These are phyloP conservation scores for Cryptococcus jaspeensis DNA, from an alignment of 1,284 basidiomycete genomes.

Conservation along the genomic window DNA sequence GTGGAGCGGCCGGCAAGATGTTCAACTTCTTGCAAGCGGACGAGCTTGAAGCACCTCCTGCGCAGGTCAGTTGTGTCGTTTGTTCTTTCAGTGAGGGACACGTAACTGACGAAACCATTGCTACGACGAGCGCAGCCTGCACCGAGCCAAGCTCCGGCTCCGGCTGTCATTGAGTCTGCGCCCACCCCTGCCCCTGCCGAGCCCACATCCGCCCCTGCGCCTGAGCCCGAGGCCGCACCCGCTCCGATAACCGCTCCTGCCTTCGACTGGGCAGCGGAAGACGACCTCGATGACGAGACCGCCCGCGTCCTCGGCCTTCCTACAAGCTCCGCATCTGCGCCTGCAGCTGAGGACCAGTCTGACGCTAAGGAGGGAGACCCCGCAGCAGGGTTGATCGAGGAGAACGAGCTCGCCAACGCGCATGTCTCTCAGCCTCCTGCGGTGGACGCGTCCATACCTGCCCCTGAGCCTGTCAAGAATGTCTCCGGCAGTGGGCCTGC, in stretches of 20 bases:
- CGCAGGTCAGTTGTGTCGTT: not conserved
- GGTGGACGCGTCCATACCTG: not conserved
- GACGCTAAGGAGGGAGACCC: constrained; percentile 5
- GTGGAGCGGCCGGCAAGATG: constrained; percentile 3
- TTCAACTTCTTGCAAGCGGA: constrained; percentile 49
- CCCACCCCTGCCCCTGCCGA: not conserved
- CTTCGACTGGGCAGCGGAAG: constrained; percentile 34
- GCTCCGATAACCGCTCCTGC: not conserved
- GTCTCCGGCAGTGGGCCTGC: not conserved
- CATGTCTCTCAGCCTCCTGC: constrained; percentile 6
- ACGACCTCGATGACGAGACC: constrained; percentile 22
- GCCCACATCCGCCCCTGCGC: not conserved
- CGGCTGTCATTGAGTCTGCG: constrained; percentile 2
- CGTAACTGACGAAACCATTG: not conserved
- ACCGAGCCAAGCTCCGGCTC: constrained; percentile 13
- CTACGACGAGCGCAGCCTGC: not conserved
- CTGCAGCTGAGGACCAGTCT: constrained; percentile 5
- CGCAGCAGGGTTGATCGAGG: constrained; percentile 12
- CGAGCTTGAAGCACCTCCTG: constrained; percentile 25
- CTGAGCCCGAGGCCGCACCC: not conserved
- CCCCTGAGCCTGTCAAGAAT: constrained; percentile 1
- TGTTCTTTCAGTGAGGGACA: not conserved
- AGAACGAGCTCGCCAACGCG: constrained; percentile 17
- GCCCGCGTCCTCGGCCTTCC: constrained; percentile 7
- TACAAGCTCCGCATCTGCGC: constrained; percentile 6